Base-by-base conservation (phyloP, 2,329 filamentous ascomycete genomes). In the Cercospora sojina region DNA sequence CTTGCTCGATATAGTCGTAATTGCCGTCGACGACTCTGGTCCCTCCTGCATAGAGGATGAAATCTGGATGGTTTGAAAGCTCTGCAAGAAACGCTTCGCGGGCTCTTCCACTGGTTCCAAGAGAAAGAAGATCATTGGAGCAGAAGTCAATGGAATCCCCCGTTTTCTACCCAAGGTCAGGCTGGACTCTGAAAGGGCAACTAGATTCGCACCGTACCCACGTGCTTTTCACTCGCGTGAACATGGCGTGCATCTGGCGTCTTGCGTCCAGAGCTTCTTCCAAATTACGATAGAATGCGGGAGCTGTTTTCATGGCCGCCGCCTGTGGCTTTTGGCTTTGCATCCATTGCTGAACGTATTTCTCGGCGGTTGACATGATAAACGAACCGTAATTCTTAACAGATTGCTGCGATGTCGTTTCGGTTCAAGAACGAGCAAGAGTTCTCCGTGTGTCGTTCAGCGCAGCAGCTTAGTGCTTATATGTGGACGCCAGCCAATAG, bases 201-300 rank as follows among this genome's bases (percentile, higher is more conserved):
- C 32, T 35, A 35, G 57, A 59, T 16, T 35, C 8, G 16, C 57
- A 29, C n/a, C n/a, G 18, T 27, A 51, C 49, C 59, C 38, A 53
- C 10, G 38, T 43, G 18, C 27, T 53, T 27, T 51, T 62, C 41
- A 51, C 25, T 23, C 16, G 41, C 16, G 41, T 27, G 41, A 51
- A 62, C 20, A 55, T 47, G n/a, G 32, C 59, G 27, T 53, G 20
- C 23, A 31, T 32, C 27, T 18, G 13, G 10, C 59, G 38, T 43
- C 38, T 47, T 12, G 51, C 29, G 41, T 62, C 59, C 23, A 62
- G 59, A 16, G 38, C 43, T 53, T 62, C 59, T 32, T 62, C 59
- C n/a, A 62, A n/a, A 43, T 53, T 53, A 6, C 59, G 59, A 31
- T 62, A 62, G 29, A 62, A 62, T 25, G 29, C 59, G n/a, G 41